Percentiles rank a stretch among this genome's conserved stretches.
phyloP scores from a whole-genome alignment of 495 filamentous ascomycete genomes.

The Podospora fimiseda region DNA sequence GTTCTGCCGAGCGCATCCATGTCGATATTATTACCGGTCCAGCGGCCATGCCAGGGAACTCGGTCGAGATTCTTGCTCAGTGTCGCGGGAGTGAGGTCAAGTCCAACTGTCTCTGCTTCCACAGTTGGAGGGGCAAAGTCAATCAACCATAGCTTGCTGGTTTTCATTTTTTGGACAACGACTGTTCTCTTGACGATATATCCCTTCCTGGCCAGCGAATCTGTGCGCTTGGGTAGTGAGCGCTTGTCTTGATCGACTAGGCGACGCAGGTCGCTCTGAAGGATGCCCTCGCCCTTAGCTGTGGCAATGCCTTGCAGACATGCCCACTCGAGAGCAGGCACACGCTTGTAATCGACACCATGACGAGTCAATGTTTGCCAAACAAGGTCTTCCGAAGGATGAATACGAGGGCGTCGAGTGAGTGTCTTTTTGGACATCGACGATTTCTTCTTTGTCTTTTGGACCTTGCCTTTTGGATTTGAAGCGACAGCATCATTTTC shows the following conservation, averaged over 20 bases:
- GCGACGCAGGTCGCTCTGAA: conserved; percentile 69
- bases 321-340: conserved; percentile 63
- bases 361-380: conserved; percentile 82
- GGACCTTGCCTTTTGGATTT: conserved; percentile 1
- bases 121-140: conserved; percentile 47
- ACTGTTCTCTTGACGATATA: conserved; percentile 78
- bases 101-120: conserved; percentile 27
- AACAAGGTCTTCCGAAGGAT: conserved; percentile 41
- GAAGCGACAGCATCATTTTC: neutral
- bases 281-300: conserved; percentile 59
- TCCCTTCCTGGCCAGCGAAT: conserved; percentile 64
- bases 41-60: conserved; percentile 40
- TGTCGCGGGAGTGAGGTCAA: conserved; percentile 26
- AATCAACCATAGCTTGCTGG: conserved; percentile 60
- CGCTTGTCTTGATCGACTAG: conserved; percentile 82
- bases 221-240: conserved; percentile 77
- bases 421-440: conserved; percentile 20
- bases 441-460: conserved; percentile 5
- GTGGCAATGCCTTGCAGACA: conserved; percentile 77
- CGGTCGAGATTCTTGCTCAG: conserved; percentile 37
- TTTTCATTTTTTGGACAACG: conserved; percentile 56
- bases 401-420: conserved; percentile 25
- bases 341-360: conserved; percentile 60
- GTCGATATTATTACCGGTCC: conserved; percentile 50
- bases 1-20: conserved; percentile 41